Evolutionary conservation across 2,329 filamentous ascomycete species (phyloP), one percentile per base, ranked within the genome.

Genomic region (Leptographium lundbergii): DNA sequence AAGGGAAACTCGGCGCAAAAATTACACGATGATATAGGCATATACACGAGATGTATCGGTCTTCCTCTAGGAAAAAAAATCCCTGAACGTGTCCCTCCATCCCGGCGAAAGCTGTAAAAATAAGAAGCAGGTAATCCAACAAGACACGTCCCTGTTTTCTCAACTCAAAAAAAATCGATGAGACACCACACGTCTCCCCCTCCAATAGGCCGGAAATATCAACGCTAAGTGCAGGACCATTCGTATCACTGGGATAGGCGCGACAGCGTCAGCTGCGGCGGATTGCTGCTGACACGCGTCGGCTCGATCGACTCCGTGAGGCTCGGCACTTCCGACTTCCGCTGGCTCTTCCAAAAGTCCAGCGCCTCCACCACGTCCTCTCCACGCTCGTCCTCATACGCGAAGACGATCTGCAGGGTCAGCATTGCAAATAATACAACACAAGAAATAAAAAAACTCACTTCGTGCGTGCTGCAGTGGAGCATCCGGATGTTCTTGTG

Each of bases 401-500:
- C 92, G 73, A 96, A 97, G 57, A 99, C 75, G 66, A 99, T 97
- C 94, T 99, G 51, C 60, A 59, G 0, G 14, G 68, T 70, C 57
- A 73, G 67, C 34, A 71, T n/a, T 1, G 53, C 45, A 29, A 55
- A 11, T 24, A 52, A 50, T 45, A 53, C 9, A 51, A 53, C 48
- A 45, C 58, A 62, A 71, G 81, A 42, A 22, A 60, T 27, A 39
- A 13, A 36, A 45, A 58, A 60, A 71, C 82, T 75, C 76, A 96
- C 94, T 86, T 99, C 94, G 77, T 95, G 85, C 61, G 92, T 96
- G 67, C 90, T 96, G 71, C 91, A 92, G 75, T 99, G 94, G 65
- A 99, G 79, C 91, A 97, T 96, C 68, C 94, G 85, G 67, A 96
- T 95, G 69, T 95, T 96, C 80, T 90, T 95, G 68, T 91, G 91